Conservation (phyloP, 345 rosid genomes). For the Arabis hirsuta region DNA sequence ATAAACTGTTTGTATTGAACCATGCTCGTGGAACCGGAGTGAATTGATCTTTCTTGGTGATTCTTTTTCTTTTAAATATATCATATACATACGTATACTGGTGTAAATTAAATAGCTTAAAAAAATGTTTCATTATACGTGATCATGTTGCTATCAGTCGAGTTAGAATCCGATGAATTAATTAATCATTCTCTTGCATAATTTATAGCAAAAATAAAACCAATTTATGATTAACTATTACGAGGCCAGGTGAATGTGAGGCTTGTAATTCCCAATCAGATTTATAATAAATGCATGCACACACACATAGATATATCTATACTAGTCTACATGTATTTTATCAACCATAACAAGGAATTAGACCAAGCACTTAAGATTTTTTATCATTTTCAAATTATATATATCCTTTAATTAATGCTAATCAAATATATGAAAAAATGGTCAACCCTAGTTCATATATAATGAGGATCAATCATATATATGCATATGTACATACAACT, state of each 20-base stretch:
- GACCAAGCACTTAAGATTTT: background rate
- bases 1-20: background rate
- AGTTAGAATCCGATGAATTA: slow-evolving; percentile 8
- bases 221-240: background rate
- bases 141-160: slow-evolving; percentile 26
- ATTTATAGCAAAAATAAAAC: slow-evolving; percentile 14
- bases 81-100: background rate
- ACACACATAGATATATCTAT: background rate
- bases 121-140: background rate
- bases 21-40: background rate
- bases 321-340: background rate
- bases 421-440: background rate
- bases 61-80: background rate
- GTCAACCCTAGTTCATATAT: slow-evolving; percentile 15
- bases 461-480: slow-evolving; percentile 31
- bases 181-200: background rate
- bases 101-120: background rate
- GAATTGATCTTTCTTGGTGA: slow-evolving; percentile 1
- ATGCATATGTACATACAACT: slow-evolving; percentile 19
- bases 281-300: slow-evolving; percentile 36
- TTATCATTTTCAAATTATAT: background rate
- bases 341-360: background rate
- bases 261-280: slow-evolving; percentile 28
- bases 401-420: slow-evolving; percentile 9
- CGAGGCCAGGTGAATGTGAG: slow-evolving; percentile 26